Conservation (phyloP, 768 basidiomycete species). For the Udeniomyces megalosporus region DNA sequence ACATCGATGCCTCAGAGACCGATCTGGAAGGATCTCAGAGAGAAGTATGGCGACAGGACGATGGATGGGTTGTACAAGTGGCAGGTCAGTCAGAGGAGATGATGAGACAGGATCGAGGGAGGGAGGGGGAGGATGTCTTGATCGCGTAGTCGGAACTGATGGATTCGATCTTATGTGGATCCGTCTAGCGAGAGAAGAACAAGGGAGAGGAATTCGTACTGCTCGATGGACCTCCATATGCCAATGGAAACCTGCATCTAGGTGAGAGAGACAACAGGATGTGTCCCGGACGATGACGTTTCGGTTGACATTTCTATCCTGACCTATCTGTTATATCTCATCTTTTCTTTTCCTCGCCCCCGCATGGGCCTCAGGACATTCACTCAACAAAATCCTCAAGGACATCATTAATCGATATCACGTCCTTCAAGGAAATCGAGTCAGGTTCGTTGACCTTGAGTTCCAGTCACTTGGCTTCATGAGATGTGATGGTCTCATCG, state of each 20-base stretch:
- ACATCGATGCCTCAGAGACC: conserved; percentile 62
- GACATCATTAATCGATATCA: conserved; percentile 88
- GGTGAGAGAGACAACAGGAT: conserved; percentile 42
- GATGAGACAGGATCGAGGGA: no score
- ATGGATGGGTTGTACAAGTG: conserved; percentile 53
- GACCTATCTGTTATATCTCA: not conserved
- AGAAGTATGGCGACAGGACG: conserved; percentile 43
- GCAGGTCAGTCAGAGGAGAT: conserved; percentile 34
- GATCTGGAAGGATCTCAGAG: conserved; percentile 43
- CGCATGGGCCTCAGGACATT: conserved; percentile 69
- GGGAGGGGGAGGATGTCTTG: no score
- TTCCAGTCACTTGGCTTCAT: no score
- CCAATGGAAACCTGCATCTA: conserved; percentile 90
- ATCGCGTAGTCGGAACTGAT: no score
- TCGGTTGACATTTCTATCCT: not conserved
- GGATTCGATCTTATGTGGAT: not conserved
- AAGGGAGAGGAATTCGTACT: conserved; percentile 46
- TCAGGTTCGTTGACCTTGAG: conserved; percentile 55
- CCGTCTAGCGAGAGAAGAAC: not conserved
- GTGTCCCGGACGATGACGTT: not conserved
- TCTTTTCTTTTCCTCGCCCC: not conserved
- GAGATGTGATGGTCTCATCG: no score
- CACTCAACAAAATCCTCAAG: conserved; percentile 88
- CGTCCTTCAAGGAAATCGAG: conserved; percentile 53
- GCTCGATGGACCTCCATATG: conserved; percentile 94